phyloP scores from a whole-genome alignment of 1,284 basidiomycete genomes.

The Schizophyllum commune region DNA sequence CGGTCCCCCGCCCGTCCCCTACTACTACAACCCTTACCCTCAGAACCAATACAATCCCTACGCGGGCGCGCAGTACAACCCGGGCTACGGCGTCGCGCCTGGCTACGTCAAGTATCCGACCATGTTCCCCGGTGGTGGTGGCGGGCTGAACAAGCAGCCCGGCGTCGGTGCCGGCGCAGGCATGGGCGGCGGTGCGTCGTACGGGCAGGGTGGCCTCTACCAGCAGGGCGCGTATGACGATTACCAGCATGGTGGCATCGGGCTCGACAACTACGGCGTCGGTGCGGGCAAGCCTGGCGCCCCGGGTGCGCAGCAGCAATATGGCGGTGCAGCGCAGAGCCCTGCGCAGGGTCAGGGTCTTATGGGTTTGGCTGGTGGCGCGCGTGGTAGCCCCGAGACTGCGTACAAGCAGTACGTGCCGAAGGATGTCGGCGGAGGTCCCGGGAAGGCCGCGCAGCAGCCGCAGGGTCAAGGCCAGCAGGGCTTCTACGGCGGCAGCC shows the following conservation, averaged over 20 bases:
- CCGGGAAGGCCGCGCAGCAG: constrained; percentile 17
- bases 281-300: neutral
- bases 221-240: constrained; percentile 65
- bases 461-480: constrained; percentile 21
- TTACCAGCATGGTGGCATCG: constrained; percentile 47
- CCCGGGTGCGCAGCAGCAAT: constrained; percentile 25
- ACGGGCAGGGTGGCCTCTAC: constrained; percentile 42
- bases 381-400: constrained; percentile 53
- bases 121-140: constrained; percentile 53
- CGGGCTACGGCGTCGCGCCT: constrained; percentile 60
- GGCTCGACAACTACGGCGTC: constrained; percentile 46
- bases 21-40: constrained; percentile 63
- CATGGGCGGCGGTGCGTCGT: constrained; percentile 4
- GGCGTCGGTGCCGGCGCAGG: constrained; percentile 8
- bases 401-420: constrained; percentile 66
- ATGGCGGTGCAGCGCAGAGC: constrained; percentile 30
- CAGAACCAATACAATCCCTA: constrained; percentile 49
- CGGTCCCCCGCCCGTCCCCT: constrained; percentile 48
- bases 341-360: constrained; percentile 41
- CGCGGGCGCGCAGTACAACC: constrained; percentile 65
- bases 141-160: constrained; percentile 6
- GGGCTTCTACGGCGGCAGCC: constrained; percentile 54
- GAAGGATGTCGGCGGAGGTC: constrained; percentile 52
- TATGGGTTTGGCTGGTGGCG: constrained; percentile 45
- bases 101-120: constrained; percentile 69